phyloP scores from a whole-genome alignment of 371 early-diverging fungal genomes.

The Apophysomyces variabilis region DNA sequence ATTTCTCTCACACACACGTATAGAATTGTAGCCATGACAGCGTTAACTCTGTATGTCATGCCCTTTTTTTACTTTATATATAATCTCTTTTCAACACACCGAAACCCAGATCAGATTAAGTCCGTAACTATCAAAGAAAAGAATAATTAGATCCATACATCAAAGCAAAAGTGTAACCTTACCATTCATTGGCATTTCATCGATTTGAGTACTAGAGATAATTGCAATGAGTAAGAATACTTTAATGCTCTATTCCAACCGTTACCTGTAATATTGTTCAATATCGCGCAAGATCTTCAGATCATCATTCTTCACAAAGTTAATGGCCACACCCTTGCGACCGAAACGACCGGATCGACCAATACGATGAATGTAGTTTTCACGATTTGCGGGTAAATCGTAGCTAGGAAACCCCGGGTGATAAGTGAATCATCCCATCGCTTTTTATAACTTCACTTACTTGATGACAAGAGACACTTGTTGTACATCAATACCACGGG shows the following conservation, averaged over 20 bases:
- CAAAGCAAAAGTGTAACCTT: conserved; percentile 15
- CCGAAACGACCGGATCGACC: conserved; percentile 99
- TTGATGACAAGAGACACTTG: conserved; percentile 96
- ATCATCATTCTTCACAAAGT: conserved; percentile 97
- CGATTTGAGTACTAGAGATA: conserved; percentile 90
- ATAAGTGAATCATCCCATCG: neutral
- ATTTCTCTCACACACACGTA: neutral
- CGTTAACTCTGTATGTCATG: too few species aligned
- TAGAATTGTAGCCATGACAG: neutral
- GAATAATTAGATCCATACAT: neutral
- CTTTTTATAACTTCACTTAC: conserved; percentile 18
- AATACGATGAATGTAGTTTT: conserved; percentile 98
- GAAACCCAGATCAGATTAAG: conserved; percentile 19
- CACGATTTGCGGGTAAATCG: conserved; percentile 96
- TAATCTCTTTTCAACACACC: neutral
- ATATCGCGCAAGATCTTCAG: conserved; percentile 86
- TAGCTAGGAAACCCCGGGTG: conserved; percentile 84
- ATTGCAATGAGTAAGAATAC: conserved; percentile 51
- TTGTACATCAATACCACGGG: conserved; percentile 99
- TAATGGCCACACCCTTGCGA: conserved; percentile 99
- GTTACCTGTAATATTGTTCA: conserved; percentile 79
- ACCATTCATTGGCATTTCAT: conserved; percentile 94
- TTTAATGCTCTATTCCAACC: neutral
- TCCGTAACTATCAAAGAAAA: conserved; percentile 25
- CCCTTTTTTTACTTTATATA: conserved; percentile 6